Conservation (phyloP, 768 basidiomycete species). For the Chalciporus pseudorubinellus region DNA sequence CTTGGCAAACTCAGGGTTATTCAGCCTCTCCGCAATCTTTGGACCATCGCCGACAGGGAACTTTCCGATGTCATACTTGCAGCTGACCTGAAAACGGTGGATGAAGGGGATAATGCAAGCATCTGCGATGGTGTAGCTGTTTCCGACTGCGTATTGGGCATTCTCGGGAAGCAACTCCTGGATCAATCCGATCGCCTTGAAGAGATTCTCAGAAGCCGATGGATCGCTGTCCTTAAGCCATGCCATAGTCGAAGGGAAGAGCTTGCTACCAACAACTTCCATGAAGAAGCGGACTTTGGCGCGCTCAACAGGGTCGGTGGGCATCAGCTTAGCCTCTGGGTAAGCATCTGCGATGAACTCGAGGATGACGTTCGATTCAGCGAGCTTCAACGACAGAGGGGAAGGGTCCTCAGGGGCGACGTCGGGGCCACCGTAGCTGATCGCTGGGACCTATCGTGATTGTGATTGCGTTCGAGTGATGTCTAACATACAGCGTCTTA, state of each 20-base stretch:
- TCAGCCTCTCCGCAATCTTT: constrained; percentile 41
- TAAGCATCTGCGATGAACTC: constrained; percentile 62
- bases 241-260: constrained; percentile 37
- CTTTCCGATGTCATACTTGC: constrained; percentile 50
- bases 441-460: constrained; percentile 46
- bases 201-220: constrained; percentile 31
- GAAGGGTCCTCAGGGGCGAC: constrained; percentile 55
- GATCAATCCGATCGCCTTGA: constrained; percentile 43
- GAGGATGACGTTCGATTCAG: constrained; percentile 61
- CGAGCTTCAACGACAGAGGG: constrained; percentile 52
- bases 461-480: too few species aligned
- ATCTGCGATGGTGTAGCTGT: constrained; percentile 58
- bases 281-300: constrained; percentile 62
- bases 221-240: constrained; percentile 38
- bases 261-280: constrained; percentile 46
- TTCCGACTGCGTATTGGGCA: constrained; percentile 35
- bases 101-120: constrained; percentile 58
- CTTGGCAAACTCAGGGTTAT: constrained; percentile 43
- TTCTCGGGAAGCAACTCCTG: constrained; percentile 48
- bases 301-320: constrained; percentile 49
- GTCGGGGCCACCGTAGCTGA: constrained; percentile 56
- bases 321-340: constrained; percentile 44
- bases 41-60: constrained; percentile 48
- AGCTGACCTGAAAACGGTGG: constrained; percentile 40
- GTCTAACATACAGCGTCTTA: too few species aligned